Base-by-base conservation (phyloP, 192 early-diverging fungal species). In the Podila epigama region DNA sequence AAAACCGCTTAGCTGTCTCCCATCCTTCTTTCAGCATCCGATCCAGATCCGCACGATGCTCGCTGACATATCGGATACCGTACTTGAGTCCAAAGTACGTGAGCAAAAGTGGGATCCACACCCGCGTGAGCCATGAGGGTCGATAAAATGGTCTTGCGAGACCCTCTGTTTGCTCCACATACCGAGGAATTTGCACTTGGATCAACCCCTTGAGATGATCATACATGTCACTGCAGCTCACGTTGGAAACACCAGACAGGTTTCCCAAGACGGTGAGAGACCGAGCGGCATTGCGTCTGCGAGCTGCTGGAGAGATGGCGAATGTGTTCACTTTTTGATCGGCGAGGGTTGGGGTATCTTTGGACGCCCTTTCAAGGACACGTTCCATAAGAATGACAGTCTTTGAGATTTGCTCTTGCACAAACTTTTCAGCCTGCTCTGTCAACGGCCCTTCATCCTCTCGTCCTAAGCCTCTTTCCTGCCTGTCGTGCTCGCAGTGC, bases 31-130 rank as follows among this genome's bases (percentile, higher is more conserved):
- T 48, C 31, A 87, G 20, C 84, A 84, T 81, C 29, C 73, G 57
- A 5, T 69, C 75, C 52, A 91, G 75, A 66, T 87, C 75, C 16
- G 89, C 83, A 36, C 85, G 81, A 27, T 70, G 68, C 68, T 53
- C 84, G 71, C 44, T 82, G 69, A 75, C 57, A 52, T 88, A 87
- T 9, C 69, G 79, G 4, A 87, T 67, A 5, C 82, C 58, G 20
- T 77, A 69, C 15, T 84, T 83, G 5, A 81, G 83, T n/a, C 83
- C 66, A 35, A 88, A 53, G 18, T 82, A 67, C 4, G 71, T 36
- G 0, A 78, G 50, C 8, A 85, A 39, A 0, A 78, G 71, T 22
- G 92, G 92, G 12, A 93, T 63, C 96, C 94, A 95, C 58, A 86
- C 86, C 16, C 93, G 87, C 5, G 84, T 83, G 11, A 89, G 11